Percentiles rank a stretch among this genome's conserved stretches.
phyloP scores from a whole-genome alignment of 192 early-diverging fungal species.

The Mortierella antarctica region DNA sequence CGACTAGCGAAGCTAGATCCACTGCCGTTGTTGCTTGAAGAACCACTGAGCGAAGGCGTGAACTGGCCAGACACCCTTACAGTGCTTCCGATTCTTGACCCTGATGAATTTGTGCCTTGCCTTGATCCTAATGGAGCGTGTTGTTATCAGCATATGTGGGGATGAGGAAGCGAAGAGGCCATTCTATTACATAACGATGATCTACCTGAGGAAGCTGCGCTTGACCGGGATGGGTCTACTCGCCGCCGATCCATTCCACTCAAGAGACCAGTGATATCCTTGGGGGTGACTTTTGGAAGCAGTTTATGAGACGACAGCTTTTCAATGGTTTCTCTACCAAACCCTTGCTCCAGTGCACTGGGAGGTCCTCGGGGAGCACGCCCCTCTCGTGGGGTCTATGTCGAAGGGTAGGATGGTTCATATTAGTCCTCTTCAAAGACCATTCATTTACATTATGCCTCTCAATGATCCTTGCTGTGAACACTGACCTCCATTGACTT shows the following conservation, averaged over 20 bases:
- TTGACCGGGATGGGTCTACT: conserved; percentile 16
- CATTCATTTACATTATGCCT: no score
- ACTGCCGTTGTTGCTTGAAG: conserved; percentile 8
- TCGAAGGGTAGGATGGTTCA: neutral
- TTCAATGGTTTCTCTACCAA: conserved; percentile 50
- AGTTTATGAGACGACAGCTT: conserved; percentile 36
- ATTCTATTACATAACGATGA: neutral
- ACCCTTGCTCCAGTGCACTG: conserved; percentile 47
- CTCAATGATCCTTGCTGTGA: neutral
- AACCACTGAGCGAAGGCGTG: conserved; percentile 1
- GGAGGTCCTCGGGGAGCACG: conserved; percentile 45
- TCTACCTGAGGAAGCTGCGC: conserved; percentile 18
- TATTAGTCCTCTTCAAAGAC: no score
- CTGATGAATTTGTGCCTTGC: conserved; percentile 1
- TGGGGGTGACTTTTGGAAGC: conserved; percentile 46
- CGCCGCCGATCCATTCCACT: conserved; percentile 48
- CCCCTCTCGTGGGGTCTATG: conserved; percentile 33
- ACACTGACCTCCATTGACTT: conserved; percentile 31
- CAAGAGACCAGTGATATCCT: conserved; percentile 47
- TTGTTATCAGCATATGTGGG: neutral
- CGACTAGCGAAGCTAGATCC: conserved; percentile 8
- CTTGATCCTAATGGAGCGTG: conserved; percentile 14
- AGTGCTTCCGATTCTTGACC: conserved; percentile 18
- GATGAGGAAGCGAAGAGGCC: neutral
- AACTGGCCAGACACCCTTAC: conserved; percentile 18